Base-by-base conservation (phyloP, 2,329 filamentous ascomycete genomes). In the Beauveria brongniartii region DNA sequence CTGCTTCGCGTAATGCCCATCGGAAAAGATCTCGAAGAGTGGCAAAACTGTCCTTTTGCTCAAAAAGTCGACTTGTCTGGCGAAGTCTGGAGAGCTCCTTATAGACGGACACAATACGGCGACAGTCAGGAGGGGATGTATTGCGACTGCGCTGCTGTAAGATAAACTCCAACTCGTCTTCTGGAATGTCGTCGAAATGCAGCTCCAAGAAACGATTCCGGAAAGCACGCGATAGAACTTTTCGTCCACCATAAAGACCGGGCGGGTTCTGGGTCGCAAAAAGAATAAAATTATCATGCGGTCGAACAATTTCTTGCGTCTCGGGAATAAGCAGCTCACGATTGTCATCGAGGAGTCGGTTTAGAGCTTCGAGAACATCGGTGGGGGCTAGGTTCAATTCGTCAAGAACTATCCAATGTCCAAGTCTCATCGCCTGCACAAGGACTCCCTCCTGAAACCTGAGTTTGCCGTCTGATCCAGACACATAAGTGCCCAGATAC, bases 261-360 rank as follows among this genome's bases (percentile, higher is more conserved):
- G 95, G 89, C 0, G 94, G 94, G 67, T 99, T 99, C 70, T 99
- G 94, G 0, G 94, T 99, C 1, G 94, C 94, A 69, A 99, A 99
- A 0, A 99, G 83, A 85, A 97, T 96, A 72, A 99, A 99, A 67
- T 95, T 92, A 34, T 91, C 86, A 66, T 99, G 92, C 0, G 94
- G 95, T 37, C 87, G 88, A 46, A 99, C 89, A 41, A 95, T 80
- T 71, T 99, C 92, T 73, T 99, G 94, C 0, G 94, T 97, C 72
- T 99, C 94, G 0, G 95, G 93, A 40, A 99, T 92, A 26, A 99
- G 81, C 4, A 99, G 83, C 73, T 99, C 94, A 63, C 94, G 83
- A 67, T 99, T 99, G 70, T 99, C 94, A 68, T 99, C 94, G 1
- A 99, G 79, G 0, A 99, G 82, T 67, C 94, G 88, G 73, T 99